Evolutionary conservation across 148 eudicot genomes (phyloP).

Genomic region (Rhododendron ferrugineum): DNA sequence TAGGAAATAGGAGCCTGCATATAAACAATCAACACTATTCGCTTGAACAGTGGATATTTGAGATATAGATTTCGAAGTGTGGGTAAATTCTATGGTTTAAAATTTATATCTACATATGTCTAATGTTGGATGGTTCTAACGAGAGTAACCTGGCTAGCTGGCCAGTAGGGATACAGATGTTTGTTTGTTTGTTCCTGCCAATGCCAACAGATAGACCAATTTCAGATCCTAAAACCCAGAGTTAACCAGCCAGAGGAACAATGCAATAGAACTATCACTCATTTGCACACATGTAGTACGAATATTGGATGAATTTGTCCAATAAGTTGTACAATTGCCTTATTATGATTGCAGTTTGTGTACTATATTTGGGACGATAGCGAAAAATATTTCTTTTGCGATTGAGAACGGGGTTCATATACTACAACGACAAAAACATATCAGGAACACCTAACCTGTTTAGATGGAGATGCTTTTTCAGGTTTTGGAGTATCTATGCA

Average conservation of each 20-base stretch:
- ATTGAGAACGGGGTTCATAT: background rate
- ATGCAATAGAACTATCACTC: background rate
- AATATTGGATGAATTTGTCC: background rate
- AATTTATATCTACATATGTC: background rate
- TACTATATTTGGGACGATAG: background rate
- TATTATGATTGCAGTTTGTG: too few relatives aligned
- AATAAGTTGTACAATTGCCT: background rate
- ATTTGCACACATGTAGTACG: background rate
- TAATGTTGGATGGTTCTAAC: background rate
- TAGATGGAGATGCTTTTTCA: constrained; percentile 39
- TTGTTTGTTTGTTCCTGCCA: background rate
- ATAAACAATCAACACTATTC: too few relatives aligned
- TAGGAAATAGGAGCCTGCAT: too few relatives aligned
- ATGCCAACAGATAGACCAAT: background rate
- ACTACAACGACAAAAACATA: background rate
- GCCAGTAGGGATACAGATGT: background rate
- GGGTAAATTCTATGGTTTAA: too few relatives aligned
- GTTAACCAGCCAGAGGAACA: background rate
- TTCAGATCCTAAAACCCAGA: background rate
- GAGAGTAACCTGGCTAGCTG: background rate
- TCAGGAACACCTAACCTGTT: constrained; percentile 26
- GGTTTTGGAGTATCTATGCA: constrained; percentile 5
- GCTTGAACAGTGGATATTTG: too few relatives aligned
- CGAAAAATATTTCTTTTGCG: background rate
- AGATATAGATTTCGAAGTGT: too few relatives aligned